Base-by-base conservation (phyloP, 1,284 basidiomycete species). In the Inonotus hispidus region DNA sequence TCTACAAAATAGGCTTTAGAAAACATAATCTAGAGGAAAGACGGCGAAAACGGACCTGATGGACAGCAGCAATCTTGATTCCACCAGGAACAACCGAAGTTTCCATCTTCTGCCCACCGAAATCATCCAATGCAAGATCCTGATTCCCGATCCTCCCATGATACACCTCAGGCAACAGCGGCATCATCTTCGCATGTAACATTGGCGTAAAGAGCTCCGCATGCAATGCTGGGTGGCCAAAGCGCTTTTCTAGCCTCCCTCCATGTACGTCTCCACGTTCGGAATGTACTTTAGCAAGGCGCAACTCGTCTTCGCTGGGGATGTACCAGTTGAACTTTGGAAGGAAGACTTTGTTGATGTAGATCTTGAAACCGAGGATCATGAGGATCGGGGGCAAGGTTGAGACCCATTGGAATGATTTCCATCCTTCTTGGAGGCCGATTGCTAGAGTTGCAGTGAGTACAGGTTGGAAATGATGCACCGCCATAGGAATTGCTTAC, bases 151-250 rank as follows among this genome's bases (percentile, higher is more conserved):
- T 80, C 68, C 85, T 86, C 65, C 92, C 91, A 50, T 78, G 75
- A 71, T 91, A 93, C 32, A 92, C 87, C 64, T 92, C 82, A 41
- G 77, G 72, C 19, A 94, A 77, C 25, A 93, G 74, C 6, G 82
- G 83, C 79, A 92, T 88, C 83, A 92, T 88, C 71, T 86, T 87
- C 64, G 89, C 87, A 69, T 94, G 92, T 43, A 94, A 74, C 90
- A 93, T 92, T 0, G 91, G 92, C 13, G 91, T 93, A 74, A 91
- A 93, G 32, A 95, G 76, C 49, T 92, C 90, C 16, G 82, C 73
- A 66, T 92, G 82, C 46, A 95, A 76, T 5, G 91, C 85, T 0
- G 92, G 92, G 71, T 95, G 93, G 2, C 91, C 92, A 72, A 94
- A 95, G 21, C 92, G 86, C 70, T 85, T 90, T 74, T 85, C 84